Evolutionary conservation across 1,284 basidiomycete genomes (phyloP).

Genomic region (Lentinula novae-zelandiae): DNA sequence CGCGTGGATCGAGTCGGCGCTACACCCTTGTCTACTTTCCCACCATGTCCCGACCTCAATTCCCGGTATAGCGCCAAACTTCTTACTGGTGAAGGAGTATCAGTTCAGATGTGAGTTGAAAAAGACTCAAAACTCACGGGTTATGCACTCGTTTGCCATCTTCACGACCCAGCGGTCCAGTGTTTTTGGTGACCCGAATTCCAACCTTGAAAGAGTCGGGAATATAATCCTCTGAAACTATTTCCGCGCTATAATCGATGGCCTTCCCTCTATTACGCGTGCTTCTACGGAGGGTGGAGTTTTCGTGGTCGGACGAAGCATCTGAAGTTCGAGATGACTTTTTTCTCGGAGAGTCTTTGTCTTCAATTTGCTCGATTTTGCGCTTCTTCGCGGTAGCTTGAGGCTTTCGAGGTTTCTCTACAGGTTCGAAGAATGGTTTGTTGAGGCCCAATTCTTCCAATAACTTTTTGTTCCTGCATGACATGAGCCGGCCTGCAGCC

Average conservation of each 20-base stretch:
- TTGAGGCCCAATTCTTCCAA: constrained; percentile 42
- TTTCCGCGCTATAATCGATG: constrained; percentile 50
- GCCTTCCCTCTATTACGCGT: constrained; percentile 56
- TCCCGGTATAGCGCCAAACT: constrained; percentile 68
- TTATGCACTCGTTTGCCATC: constrained; percentile 47
- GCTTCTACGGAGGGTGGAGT: constrained; percentile 50
- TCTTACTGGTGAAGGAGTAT: constrained; percentile 31
- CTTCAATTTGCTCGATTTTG: constrained; percentile 20
- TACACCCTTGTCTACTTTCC: constrained; percentile 67
- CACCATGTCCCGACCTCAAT: constrained; percentile 79
- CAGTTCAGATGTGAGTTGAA: neutral
- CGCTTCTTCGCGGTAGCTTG: constrained; percentile 25
- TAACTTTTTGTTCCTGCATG: constrained; percentile 38
- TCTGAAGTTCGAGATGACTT: constrained; percentile 18
- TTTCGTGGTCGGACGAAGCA: constrained; percentile 17
- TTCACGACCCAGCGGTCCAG: constrained; percentile 33
- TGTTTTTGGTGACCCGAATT: constrained; percentile 30
- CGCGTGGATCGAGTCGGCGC: constrained; percentile 72
- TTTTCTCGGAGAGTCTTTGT: constrained; percentile 23
- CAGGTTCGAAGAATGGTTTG: constrained; percentile 43
- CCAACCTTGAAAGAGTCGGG: constrained; percentile 34
- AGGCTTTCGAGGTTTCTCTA: constrained; percentile 29
- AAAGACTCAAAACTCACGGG: constrained; percentile 48
- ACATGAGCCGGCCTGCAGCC: neutral
- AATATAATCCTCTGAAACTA: constrained; percentile 25